Conservation (phyloP, 331 rosid species). For the Arachis monticola region DNA sequence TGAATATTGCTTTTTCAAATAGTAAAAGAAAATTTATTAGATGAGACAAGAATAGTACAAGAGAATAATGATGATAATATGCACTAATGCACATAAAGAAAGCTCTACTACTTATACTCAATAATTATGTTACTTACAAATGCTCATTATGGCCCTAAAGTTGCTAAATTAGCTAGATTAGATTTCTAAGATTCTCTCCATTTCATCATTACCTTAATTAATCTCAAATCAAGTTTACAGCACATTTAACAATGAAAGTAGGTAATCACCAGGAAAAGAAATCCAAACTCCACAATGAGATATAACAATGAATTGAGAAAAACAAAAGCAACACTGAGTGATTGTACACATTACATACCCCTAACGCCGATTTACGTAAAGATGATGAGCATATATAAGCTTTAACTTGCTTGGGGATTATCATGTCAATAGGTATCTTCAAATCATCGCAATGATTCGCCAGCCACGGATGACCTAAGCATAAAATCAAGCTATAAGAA, state of each 20-base stretch:
- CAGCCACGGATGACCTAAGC: constrained; percentile 84
- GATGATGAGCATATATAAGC: constrained; percentile 71
- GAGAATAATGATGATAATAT: no score
- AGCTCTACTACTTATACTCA: not conserved
- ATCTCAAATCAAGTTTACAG: not conserved
- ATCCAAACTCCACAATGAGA: not conserved
- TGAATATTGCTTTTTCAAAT: not conserved
- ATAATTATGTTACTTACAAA: not conserved
- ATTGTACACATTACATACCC: constrained; percentile 49
- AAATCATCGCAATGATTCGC: constrained; percentile 51
- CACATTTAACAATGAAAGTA: constrained; percentile 15
- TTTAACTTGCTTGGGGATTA: constrained; percentile 66
- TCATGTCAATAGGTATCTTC: constrained; percentile 74
- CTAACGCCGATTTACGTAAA: constrained; percentile 73
- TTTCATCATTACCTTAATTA: constrained; percentile 5
- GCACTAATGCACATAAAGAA: not conserved
- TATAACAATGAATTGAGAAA: not conserved
- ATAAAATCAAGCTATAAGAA: constrained; percentile 36
- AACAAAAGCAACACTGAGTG: not conserved
- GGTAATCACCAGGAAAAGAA: not conserved
- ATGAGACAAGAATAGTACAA: no score
- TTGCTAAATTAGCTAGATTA: not conserved
- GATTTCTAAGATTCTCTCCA: constrained; percentile 14
- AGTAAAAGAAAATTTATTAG: no score
- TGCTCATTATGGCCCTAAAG: not conserved